phyloP scores from a whole-genome alignment of 768 basidiomycete species.

The Hemileccinum rubropunctum region DNA sequence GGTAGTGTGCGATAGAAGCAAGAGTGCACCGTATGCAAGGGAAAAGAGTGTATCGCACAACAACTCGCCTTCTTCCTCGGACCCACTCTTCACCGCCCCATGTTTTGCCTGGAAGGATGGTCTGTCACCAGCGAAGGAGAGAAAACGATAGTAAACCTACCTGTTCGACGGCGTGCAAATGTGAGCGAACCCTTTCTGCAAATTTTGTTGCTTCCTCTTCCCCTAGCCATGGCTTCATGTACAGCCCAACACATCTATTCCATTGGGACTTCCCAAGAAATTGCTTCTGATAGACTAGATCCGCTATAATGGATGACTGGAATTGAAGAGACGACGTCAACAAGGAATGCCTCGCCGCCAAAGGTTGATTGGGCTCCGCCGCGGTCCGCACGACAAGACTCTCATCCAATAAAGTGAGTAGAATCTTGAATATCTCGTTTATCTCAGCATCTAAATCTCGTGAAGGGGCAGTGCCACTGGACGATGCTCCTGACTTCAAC shows the following conservation, averaged over 20 bases:
- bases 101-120: constrained; percentile 52
- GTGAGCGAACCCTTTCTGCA: constrained; percentile 61
- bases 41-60: constrained; percentile 94
- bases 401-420: constrained; percentile 60
- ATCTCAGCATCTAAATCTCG: constrained; percentile 71
- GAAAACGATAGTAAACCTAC: constrained; percentile 31
- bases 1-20: constrained; percentile 91
- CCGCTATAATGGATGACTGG: constrained; percentile 70
- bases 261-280: constrained; percentile 56
- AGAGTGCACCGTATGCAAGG: constrained; percentile 90
- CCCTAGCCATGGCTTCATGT: constrained; percentile 70
- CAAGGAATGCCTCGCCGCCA: constrained; percentile 52
- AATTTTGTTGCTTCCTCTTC: constrained; percentile 47
- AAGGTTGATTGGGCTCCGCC: constrained; percentile 48
- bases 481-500: constrained; percentile 79
- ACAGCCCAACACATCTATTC: constrained; percentile 70
- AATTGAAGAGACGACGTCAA: constrained; percentile 65
- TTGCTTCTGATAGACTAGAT: constrained; percentile 63
- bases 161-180: constrained; percentile 78
- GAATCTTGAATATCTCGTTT: constrained; percentile 48
- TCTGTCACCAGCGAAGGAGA: constrained; percentile 7
- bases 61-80: constrained; percentile 75
- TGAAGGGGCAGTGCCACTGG: constrained; percentile 62
- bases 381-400: constrained; percentile 41
- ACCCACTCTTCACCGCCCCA: constrained; percentile 38